Percentiles rank a stretch among this genome's conserved stretches.
Conservation (phyloP, 345 rosid species). For the Bretschneidera sinensis region DNA sequence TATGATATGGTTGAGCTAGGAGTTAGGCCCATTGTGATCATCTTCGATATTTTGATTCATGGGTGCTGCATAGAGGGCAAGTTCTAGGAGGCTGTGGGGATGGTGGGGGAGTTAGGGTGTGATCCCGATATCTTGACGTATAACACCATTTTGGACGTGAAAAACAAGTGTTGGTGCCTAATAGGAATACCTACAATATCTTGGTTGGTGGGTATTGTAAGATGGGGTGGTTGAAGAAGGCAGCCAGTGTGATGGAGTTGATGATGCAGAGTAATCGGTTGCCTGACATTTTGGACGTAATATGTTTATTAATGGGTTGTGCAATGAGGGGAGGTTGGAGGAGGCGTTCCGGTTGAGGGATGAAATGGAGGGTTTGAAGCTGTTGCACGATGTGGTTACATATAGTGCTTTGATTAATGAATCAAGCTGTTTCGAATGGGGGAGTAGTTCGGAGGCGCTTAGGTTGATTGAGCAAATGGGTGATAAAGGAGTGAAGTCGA, state of each 20-base stretch:
- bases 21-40: constrained; percentile 40
- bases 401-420: constrained; percentile 76
- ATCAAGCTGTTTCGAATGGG: constrained; percentile 56
- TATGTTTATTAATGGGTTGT: constrained; percentile 57
- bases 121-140: constrained; percentile 59
- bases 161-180: constrained; percentile 52
- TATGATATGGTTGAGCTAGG: constrained; percentile 44
- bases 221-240: constrained; percentile 71
- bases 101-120: constrained; percentile 56
- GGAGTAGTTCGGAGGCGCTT: constrained; percentile 40
- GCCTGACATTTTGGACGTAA: constrained; percentile 72
- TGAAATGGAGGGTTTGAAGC: constrained; percentile 45
- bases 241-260: too few species aligned
- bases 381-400: constrained; percentile 73
- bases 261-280: constrained; percentile 48
- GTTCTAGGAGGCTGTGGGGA: constrained; percentile 47
- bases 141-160: constrained; percentile 77
- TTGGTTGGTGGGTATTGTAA: constrained; percentile 70
- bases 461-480: constrained; percentile 61
- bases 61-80: constrained; percentile 70
- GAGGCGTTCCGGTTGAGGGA: constrained; percentile 57
- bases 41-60: constrained; percentile 60
- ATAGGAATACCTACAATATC: constrained; percentile 53
- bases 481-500: constrained; percentile 48
- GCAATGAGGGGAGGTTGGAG: constrained; percentile 45